Evolutionary conservation across 305 asterid genomes (phyloP), one percentile per base, ranked within the genome.

Genomic region (Striga hermonthica): DNA sequence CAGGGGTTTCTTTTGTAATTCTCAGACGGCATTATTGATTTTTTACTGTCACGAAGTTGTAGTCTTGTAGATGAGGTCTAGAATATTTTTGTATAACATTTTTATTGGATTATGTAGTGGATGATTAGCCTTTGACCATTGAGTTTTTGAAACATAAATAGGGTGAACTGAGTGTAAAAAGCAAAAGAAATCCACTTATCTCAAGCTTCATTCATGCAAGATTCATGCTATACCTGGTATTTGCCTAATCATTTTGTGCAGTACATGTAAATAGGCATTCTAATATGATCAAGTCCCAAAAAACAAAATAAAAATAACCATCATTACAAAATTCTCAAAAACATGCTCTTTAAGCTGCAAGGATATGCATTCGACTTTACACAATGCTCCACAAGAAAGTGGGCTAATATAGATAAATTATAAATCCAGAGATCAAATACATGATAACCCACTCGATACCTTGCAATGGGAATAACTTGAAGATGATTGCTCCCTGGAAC

Each of bases 1-100:
- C 31, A 22, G 31, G 31, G 31, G 2, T 16, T 65, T 62, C n/a
- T 53, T 53, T 37, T 7, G 61, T 67, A 56, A 61, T 14, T 60
- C 8, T 66, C 61, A 34, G 55, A 72, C 62, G 16, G 55, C 56
- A 56, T 50, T 45, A 28, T 47, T 57, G 44, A 52, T 57, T 49
- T 73, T 49, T 9, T 14, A 58, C 57, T 47, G 50, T 62, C 50
- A 49, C 50, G 16, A 12, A 34, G 48, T 22, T 22, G 31, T 55
- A 60, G 54, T 45, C 57, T 22, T 22, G 31, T 55, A 60, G 54
- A 56, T 63, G 62, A 48, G 37, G 39, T 8, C 28, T 48, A 52
- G 15, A 44, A 63, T 54, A 61, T 22, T 22, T 62, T 31, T 62
- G 37, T 47, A 28, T 57, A 47, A 31, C 54, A 64, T 54, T 72